Evolutionary conservation across 805 yeast genomes (phyloP), one percentile per base, ranked within the genome.

Genomic region (Candida boidinii): DNA sequence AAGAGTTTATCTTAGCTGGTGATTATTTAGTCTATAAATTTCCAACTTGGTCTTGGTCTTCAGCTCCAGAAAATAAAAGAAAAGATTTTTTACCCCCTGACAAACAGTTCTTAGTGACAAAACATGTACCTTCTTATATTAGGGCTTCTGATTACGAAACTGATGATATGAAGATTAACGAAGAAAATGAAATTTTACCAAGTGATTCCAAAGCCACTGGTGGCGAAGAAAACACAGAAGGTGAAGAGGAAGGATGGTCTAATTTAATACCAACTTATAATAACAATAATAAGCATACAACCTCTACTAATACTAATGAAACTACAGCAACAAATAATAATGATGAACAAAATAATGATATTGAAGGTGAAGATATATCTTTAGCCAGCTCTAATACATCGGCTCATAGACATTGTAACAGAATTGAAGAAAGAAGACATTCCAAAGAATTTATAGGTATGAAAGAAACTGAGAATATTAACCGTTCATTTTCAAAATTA

Each of bases 41-140:
- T 54, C 97, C 98, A 2, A 92, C 97, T 1, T 92, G 98, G 98
- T 76, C 77, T 40, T 92, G 98, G 98, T 62, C 74, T 2, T 62
- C 73, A 3, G 76, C 80, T 1, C 71, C 80, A 12, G 56, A 64
- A 11, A 21, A 21, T 5, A 70, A 66, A 43, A 60, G 53, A 30
- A 72, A 78, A 41, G 80, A 75, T 40, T 92, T 86, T 45, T 59
- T 92, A 38, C 98, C 98, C 1, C 60, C 62, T 2, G 88, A 84
- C 44, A 92, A 86, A 58, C 98, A 92, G 59, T 84, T 70, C 44
- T 60, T 92, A 26, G 83, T 92, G 3, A 87, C 96, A 0, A 72
- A 77, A 47, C 95, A 85, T 51, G 96, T 92, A 4, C 95, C 96
- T 4, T 79, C 88, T 19, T 73, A 75, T 51, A 76, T 73, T 27